Evolutionary conservation across 169 alveolate genomes (phyloP).

Genomic region (Eimeria acervulina): DNA sequence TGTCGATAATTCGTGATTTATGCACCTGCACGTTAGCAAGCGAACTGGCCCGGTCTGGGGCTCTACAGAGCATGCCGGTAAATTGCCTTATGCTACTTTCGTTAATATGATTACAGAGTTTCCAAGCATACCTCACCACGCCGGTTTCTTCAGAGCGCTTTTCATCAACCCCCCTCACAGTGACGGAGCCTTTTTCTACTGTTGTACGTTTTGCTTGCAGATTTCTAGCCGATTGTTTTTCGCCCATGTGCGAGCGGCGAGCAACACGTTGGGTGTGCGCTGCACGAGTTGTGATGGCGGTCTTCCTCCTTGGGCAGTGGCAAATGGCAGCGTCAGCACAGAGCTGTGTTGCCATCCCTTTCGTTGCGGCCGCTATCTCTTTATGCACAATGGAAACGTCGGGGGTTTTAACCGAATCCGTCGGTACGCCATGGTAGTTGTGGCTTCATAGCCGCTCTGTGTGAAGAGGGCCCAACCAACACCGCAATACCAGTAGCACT

Average conservation of each 20-base stretch:
- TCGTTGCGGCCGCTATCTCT: slow-evolving; percentile 82
- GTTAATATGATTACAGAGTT: not conserved
- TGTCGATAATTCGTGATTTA: not conserved
- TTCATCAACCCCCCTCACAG: not conserved
- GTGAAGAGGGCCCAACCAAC: not conserved
- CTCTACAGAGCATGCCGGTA: not conserved
- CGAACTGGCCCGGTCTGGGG: not conserved
- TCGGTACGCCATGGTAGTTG: slow-evolving; percentile 37
- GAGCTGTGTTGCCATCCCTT: slow-evolving; percentile 84
- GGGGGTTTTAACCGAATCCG: slow-evolving; percentile 78
- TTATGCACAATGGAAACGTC: slow-evolving; percentile 83
- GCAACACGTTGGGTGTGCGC: slow-evolving; percentile 62
- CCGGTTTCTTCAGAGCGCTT: not conserved
- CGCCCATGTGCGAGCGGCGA: slow-evolving; percentile 84
- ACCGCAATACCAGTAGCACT: not conserved
- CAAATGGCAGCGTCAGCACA: slow-evolving; percentile 80
- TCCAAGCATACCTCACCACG: not conserved
- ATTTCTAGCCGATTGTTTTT: slow-evolving; percentile 78
- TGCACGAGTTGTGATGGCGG: slow-evolving; percentile 54
- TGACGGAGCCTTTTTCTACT: not conserved
- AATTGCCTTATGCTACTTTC: not conserved
- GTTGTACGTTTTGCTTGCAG: slow-evolving; percentile 28
- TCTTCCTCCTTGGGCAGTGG: slow-evolving; percentile 75
- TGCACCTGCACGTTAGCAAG: not conserved
- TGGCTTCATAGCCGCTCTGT: not conserved